Evolutionary conservation across 2,329 filamentous ascomycete genomes (phyloP), one percentile per base, ranked within the genome.

Genomic region (Paraphaeosphaeria minitans): DNA sequence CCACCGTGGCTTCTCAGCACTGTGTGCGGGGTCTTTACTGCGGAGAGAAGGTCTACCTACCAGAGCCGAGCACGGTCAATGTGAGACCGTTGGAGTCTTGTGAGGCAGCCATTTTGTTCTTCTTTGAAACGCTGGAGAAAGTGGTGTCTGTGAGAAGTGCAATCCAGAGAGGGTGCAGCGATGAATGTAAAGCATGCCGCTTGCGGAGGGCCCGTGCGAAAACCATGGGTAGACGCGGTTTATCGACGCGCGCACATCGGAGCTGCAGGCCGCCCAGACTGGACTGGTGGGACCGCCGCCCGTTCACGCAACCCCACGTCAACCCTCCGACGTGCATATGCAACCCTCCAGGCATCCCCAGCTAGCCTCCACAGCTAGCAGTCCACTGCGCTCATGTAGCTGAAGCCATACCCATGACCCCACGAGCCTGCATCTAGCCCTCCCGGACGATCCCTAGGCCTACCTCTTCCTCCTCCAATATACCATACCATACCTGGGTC

Each of bases 31-130:
- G 57, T 51, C n/a, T 19, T 14, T 14, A 48, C 39, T 29, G 51
- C 21, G 21, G 21, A 33, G 29, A 27, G 47, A 3, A 78, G 82
- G 72, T 82, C 31, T 12, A 80, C 85, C 73, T 84, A 90, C 91
- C 92, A 77, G 91, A 95, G 69, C 92, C 92, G 58, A 96, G 83
- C 62, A 95, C 86, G 61, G 91, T 86, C 80, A 96, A 83, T 65
- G 90, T 94, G 64, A 93, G 84, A 66, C 76, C 76, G 49, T 75
- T 71, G 39, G 72, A 65, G 46, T 70, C 69, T 27, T 71, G 63
- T 37, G 66, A 62, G 52, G 62, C 58, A 41, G 74, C 64, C 76
- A 78, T 79, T 14, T 35, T 67, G 57, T 31, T 29, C 57, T 21
- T 3, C 27, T 29, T 35, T 33, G 54, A 33, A 13, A 8, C 16